Evolutionary conservation across 2,329 filamentous ascomycete genomes (phyloP).

Genomic region (Myriangium duriaei): DNA sequence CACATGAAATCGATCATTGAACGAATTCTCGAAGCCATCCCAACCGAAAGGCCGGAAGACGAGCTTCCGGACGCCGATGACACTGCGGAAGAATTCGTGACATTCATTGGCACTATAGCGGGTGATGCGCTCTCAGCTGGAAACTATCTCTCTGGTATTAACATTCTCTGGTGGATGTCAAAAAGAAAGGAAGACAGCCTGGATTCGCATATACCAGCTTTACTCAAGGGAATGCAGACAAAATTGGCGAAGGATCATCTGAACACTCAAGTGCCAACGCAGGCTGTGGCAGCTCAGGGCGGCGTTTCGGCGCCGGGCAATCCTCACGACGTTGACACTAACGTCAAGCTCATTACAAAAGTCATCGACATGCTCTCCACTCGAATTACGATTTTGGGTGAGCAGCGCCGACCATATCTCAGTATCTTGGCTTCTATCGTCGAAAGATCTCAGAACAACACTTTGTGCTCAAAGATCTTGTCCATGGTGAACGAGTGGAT

Average conservation of each 20-base stretch:
- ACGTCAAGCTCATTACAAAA: constrained; percentile 84
- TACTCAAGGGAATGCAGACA: constrained; percentile 87
- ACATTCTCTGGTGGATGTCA: constrained; percentile 84
- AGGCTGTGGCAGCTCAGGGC: constrained; percentile 35
- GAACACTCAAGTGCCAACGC: constrained; percentile 50
- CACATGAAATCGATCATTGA: constrained; percentile 60
- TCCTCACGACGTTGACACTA: constrained; percentile 72
- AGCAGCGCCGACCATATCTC: constrained; percentile 83
- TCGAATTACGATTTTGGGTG: constrained; percentile 83
- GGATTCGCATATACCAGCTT: constrained; percentile 70
- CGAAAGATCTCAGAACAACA: constrained; percentile 80
- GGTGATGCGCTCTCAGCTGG: constrained; percentile 63
- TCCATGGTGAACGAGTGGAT: constrained; percentile 94
- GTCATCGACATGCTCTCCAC: constrained; percentile 85
- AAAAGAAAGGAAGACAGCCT: constrained; percentile 75
- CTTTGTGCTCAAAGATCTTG: constrained; percentile 82
- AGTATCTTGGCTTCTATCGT: constrained; percentile 90
- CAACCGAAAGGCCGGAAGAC: constrained; percentile 61
- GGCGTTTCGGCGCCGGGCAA: constrained; percentile 46
- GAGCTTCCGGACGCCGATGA: constrained; percentile 57
- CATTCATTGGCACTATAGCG: constrained; percentile 71
- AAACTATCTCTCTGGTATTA: constrained; percentile 55
- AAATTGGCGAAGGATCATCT: constrained; percentile 93
- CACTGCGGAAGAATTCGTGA: constrained; percentile 75
- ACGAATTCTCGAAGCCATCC: constrained; percentile 77